phyloP scores from a whole-genome alignment of 2,329 filamentous ascomycete genomes.

The Tolypocladium guangdongense region DNA sequence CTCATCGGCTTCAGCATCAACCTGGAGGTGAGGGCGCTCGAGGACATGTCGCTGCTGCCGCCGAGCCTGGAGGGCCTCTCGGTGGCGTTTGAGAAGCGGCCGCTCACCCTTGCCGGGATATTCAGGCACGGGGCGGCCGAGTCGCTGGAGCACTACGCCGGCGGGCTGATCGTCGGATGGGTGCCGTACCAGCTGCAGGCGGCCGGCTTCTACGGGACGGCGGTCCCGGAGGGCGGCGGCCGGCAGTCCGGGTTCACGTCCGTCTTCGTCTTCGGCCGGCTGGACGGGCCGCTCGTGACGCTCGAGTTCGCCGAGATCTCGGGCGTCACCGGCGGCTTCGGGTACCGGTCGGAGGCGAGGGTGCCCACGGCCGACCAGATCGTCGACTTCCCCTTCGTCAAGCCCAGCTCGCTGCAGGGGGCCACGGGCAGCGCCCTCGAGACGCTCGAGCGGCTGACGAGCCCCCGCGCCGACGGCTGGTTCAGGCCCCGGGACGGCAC shows the following conservation, averaged over 20 bases:
- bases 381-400: slow-evolving; percentile 9
- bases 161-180: slow-evolving; percentile 24
- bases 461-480: slow-evolving; percentile 13
- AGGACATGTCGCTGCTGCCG: too few relatives aligned
- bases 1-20: slow-evolving; percentile 23
- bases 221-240: slow-evolving; percentile 6
- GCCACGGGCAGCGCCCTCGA: not conserved
- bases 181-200: slow-evolving; percentile 25
- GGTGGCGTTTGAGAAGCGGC: slow-evolving; percentile 20
- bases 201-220: slow-evolving; percentile 25
- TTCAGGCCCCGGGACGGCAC: slow-evolving; percentile 16
- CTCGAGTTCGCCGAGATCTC: slow-evolving; percentile 25
- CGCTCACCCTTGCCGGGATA: slow-evolving; percentile 23
- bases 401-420: not conserved
- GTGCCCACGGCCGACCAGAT: slow-evolving; percentile 15
- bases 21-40: slow-evolving; percentile 9
- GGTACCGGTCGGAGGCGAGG: slow-evolving; percentile 25
- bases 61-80: slow-evolving; percentile 18
- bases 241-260: slow-evolving; percentile 12
- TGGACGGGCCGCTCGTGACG: slow-evolving; percentile 26
- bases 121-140: slow-evolving; percentile 14
- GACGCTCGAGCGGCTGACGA: not conserved
- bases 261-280: slow-evolving; percentile 25
- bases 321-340: slow-evolving; percentile 26
- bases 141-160: slow-evolving; percentile 22